Evolutionary conservation across 2,329 filamentous ascomycete species (phyloP).

Genomic region (Colletotrichum ledebouriae): DNA sequence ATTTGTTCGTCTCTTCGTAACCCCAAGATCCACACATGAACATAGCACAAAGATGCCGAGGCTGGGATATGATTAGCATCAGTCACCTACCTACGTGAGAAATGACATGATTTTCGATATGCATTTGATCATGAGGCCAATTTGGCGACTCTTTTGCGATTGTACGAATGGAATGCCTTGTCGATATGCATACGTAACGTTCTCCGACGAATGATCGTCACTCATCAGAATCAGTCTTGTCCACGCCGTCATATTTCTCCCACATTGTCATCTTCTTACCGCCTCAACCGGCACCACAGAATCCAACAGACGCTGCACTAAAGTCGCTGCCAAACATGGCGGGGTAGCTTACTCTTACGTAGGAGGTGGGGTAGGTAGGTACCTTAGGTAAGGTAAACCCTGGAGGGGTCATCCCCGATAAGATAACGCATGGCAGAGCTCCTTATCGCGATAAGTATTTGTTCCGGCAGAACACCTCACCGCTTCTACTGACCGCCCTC

Average conservation of each 20-base stretch:
- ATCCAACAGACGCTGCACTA: slow-evolving; percentile 7
- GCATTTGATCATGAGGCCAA: slow-evolving; percentile 30
- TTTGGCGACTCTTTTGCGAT: slow-evolving; percentile 6
- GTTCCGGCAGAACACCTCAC: slow-evolving; percentile 48
- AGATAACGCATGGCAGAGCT: neutral
- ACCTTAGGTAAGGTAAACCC: neutral
- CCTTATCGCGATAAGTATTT: slow-evolving; percentile 38
- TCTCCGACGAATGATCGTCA: neutral
- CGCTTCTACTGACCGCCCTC: slow-evolving; percentile 48
- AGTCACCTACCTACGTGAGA: slow-evolving; percentile 24
- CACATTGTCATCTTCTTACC: slow-evolving; percentile 22
- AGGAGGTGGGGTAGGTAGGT: slow-evolving; percentile 24
- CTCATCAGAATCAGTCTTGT: neutral
- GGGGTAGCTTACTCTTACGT: no score
- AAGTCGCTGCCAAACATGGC: slow-evolving; percentile 33
- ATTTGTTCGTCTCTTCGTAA: neutral
- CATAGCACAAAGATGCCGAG: slow-evolving; percentile 9
- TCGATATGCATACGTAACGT: slow-evolving; percentile 12
- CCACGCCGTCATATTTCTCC: neutral
- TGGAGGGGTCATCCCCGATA: slow-evolving; percentile 9
- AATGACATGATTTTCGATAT: slow-evolving; percentile 24
- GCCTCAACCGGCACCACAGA: slow-evolving; percentile 5
- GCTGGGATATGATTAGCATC: slow-evolving; percentile 5
- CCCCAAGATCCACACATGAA: slow-evolving; percentile 2
- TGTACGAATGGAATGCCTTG: slow-evolving; percentile 6